A percentile compares a stretch with the other conserved stretches of the same genome.
phyloP scores from a whole-genome alignment of 768 basidiomycete genomes.

The Tylopilus vinaceipallidus region DNA sequence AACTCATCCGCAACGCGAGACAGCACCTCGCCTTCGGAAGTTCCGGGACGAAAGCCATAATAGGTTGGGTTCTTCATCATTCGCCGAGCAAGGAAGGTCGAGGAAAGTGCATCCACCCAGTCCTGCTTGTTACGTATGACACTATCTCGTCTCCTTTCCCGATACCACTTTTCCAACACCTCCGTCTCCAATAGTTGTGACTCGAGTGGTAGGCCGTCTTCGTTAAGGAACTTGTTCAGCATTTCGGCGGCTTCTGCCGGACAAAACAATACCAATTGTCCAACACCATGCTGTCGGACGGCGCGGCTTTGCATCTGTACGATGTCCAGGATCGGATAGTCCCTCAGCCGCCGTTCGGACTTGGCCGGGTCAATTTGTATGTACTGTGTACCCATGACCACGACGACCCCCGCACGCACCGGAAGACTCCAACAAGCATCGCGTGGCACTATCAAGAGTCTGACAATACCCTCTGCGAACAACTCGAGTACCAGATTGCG shows the following conservation, averaged over 20 bases:
- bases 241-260: constrained; percentile 83
- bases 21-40: constrained; percentile 50
- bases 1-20: constrained; percentile 68
- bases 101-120: constrained; percentile 72
- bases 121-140: constrained; percentile 56
- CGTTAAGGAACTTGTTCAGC: constrained; percentile 75
- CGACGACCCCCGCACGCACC: constrained; percentile 73
- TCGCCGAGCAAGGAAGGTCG: constrained; percentile 75
- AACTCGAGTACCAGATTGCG: constrained; percentile 73
- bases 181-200: constrained; percentile 62
- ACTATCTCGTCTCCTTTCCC: constrained; percentile 35
- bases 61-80: constrained; percentile 79
- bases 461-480: constrained; percentile 75
- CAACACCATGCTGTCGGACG: constrained; percentile 55
- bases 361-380: constrained; percentile 45
- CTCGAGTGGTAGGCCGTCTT: constrained; percentile 85
- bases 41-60: constrained; percentile 56
- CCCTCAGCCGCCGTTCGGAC: constrained; percentile 65
- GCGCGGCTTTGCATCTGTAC: constrained; percentile 92
- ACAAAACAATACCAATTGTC: constrained; percentile 85
- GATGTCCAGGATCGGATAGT: constrained; percentile 80
- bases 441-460: constrained; percentile 77
- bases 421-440: constrained; percentile 91
- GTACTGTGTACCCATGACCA: constrained; percentile 94
- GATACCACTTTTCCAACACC: constrained; percentile 49